Base-by-base conservation (phyloP, 805 yeast genomes). In the Myxozyma lipomycoides region DNA sequence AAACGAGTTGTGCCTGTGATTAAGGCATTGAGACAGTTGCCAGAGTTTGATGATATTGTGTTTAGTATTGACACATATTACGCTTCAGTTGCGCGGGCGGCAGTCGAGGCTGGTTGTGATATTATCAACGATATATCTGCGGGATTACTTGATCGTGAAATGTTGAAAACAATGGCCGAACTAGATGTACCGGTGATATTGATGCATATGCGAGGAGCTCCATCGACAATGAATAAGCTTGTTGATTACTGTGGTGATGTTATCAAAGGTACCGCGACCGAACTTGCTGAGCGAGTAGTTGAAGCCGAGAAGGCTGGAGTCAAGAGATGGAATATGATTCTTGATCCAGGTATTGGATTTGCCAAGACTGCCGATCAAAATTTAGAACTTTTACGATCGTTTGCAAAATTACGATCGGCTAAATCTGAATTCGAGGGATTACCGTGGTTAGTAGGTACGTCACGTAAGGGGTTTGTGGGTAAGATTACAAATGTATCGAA, bases 281-380 rank as follows among this genome's bases (percentile, higher is more conserved):
- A 93, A 65, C 68, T 91, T 45, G 70, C 81, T 6, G 57, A 59
- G 2, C 78, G 79, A 48, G 73, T 88, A 25, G 59, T 66, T 0
- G 73, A 70, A 48, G 95, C 95, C 10, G 68, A 78, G 40, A 61
- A 59, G 0, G 70, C 66, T 0, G 96, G 96, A 3, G 79, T 91
- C 1, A 73, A 75, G 51, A 81, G 91, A 67, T 93, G 96, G 96
- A 98, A 93, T 68, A 71, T 93, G 2, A 80, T 93, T 17, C 62
- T 89, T 3, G 99, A 93, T 65, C 98, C 99, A 0, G 98, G 98
- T 1, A 69, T 93, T 38, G 98, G 99, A 1, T 93, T 93, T 68
- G 97, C 98, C n/a, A 93, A 93, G 66, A 76, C 75, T 46, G 61
- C 76, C n/a, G 58, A 64, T 5, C 95, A 90, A 62, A 91, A 90